Evolutionary conservation across 2,329 filamentous ascomycete genomes (phyloP).

Genomic region (Penicillium decumbens): DNA sequence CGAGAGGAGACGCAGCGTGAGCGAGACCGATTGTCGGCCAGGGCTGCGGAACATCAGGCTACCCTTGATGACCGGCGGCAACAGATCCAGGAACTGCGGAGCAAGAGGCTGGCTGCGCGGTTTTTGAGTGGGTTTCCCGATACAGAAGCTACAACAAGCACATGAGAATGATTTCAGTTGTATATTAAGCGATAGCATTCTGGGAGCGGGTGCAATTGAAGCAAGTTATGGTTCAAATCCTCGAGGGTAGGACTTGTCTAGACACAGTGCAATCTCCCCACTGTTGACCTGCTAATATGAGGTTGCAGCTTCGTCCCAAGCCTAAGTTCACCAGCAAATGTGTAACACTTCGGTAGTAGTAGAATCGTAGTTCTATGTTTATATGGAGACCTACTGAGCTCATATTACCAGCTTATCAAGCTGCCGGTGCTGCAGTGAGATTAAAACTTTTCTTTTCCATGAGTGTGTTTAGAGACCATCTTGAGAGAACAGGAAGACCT

Average conservation of each 20-base stretch:
- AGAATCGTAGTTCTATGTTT: too few species aligned
- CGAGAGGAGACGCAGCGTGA: conserved; percentile 54
- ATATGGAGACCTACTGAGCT: too few species aligned
- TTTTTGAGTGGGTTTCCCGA: not conserved
- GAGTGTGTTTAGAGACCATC: too few species aligned
- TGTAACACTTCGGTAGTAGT: too few species aligned
- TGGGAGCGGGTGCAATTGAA: not conserved
- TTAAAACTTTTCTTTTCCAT: too few species aligned
- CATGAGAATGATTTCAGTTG: not conserved
- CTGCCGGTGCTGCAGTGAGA: too few species aligned
- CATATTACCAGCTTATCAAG: too few species aligned
- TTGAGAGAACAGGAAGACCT: too few species aligned
- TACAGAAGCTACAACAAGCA: not conserved
- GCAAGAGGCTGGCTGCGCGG: not conserved
- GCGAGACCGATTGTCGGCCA: conserved; percentile 1
- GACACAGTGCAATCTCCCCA: too few species aligned
- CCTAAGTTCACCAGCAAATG: too few species aligned
- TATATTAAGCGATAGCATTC: not conserved
- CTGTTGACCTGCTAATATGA: too few species aligned
- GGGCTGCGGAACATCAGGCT: conserved; percentile 1
- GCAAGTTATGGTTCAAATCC: not conserved
- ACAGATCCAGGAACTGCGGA: conserved; percentile 2
- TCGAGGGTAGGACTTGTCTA: not conserved
- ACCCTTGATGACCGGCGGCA: not conserved
- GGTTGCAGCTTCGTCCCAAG: too few species aligned